Base-by-base conservation (phyloP, 1,284 basidiomycete genomes). In the Tylopilus orsonianus region DNA sequence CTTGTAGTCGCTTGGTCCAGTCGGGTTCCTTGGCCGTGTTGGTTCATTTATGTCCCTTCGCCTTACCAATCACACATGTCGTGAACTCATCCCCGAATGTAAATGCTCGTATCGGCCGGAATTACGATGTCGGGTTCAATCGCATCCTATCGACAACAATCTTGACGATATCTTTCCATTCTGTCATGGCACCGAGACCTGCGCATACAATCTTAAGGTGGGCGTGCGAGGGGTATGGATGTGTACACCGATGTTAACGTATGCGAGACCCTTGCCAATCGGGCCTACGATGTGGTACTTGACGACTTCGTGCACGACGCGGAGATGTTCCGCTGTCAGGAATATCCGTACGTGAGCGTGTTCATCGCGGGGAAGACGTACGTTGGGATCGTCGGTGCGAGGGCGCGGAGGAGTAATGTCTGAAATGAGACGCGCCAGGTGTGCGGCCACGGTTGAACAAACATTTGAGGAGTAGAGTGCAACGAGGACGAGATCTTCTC, bases 331-430 rank as follows among this genome's bases (percentile, higher is more conserved):
- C 2, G 79, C 77, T 0, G 96, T 98, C 29, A 98, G 75, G n/a
- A 93, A 62, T 99, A 94, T 54, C 90, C 79, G 65, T 90, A 98
- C 96, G 99, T 98, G 56, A 91, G 75, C 5, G 95, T 98, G 67
- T 99, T 99, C 96, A 98, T 99, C 0, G 97, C 96, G 3, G 96
- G 97, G 61, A 95, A 98, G 26, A 98, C 70, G 58, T 87, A 89
- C 14, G 91, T 93, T 2, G 89, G 87, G 0, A 89, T 96, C 2
- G 77, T 77, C 0, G 91, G 87, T 8, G 87, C 75, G 0, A 97
- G 74, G 0, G 95, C 96, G 14, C 96, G 85, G 50, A 99, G 79
- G 8, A 98, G 74, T 6, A 90, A 94, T 2, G 94, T 95, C 93
- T 96, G 24, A 23, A n/a, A n/a, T n/a, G n/a, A n/a, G n/a, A 27